Conservation (phyloP, 495 filamentous ascomycete genomes). For the Neurospora africana region DNA sequence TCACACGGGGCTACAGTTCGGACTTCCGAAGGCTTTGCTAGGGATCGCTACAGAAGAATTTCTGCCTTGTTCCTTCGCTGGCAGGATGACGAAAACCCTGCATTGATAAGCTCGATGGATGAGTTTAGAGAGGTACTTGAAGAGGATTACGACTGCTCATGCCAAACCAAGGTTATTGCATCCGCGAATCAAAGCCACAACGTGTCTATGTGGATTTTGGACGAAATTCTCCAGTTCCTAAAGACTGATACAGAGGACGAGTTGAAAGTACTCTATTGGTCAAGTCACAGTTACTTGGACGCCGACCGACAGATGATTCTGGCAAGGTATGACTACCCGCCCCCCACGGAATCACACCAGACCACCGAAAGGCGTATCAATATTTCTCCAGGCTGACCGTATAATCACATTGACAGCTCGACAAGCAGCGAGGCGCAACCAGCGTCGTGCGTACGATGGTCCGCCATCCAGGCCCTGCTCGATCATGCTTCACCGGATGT, state of each 20-base stretch:
- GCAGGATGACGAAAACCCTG: slow-evolving; percentile 34
- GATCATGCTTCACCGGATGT: slow-evolving; percentile 35
- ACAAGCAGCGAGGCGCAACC: slow-evolving; percentile 23
- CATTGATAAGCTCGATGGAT: slow-evolving; percentile 21
- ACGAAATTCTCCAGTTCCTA: slow-evolving; percentile 26
- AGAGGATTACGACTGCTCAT: slow-evolving; percentile 33
- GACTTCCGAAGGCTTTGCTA: neutral
- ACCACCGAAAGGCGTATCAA: neutral
- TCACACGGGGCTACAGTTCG: neutral
- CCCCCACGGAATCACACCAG: neutral
- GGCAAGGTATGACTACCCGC: slow-evolving; percentile 26
- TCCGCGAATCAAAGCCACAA: neutral
- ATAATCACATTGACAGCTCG: slow-evolving; percentile 21
- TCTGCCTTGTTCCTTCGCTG: slow-evolving; percentile 36
- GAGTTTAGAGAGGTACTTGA: slow-evolving; percentile 32
- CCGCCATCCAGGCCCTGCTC: slow-evolving; percentile 35
- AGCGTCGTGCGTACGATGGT: slow-evolving; percentile 34
- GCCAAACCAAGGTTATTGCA: slow-evolving; percentile 32
- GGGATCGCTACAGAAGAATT: slow-evolving; percentile 28
- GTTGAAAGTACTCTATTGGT: slow-evolving; percentile 39
- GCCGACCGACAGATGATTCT: slow-evolving; percentile 37
- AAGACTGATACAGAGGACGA: slow-evolving; percentile 15
- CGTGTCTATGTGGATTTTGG: slow-evolving; percentile 30
- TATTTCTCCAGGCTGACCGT: slow-evolving; percentile 2
- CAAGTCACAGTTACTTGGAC: slow-evolving; percentile 36